Evolutionary conservation across 2,329 filamentous ascomycete genomes (phyloP).

Genomic region (Verticillium tricorpus): DNA sequence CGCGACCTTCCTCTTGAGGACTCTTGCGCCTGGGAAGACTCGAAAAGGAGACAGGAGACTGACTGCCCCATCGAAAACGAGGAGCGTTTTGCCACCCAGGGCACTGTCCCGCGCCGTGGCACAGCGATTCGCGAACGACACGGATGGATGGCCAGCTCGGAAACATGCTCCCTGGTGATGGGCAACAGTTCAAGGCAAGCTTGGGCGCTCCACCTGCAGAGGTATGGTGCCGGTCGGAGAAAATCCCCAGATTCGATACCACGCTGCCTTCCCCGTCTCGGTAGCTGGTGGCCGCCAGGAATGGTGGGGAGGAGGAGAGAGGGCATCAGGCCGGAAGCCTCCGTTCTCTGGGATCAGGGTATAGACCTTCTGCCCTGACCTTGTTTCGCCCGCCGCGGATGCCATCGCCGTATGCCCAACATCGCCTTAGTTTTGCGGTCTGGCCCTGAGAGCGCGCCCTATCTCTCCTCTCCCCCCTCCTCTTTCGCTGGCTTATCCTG

Average conservation of each 20-base stretch:
- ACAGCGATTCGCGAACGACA: not conserved
- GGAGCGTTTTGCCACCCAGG: not conserved
- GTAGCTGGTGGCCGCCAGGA: not conserved
- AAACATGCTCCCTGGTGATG: not conserved
- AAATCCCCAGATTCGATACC: not conserved
- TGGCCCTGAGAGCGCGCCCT: not conserved
- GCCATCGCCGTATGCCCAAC: not conserved
- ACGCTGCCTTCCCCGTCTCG: not conserved
- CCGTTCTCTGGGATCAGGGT: not conserved
- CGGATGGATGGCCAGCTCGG: not conserved
- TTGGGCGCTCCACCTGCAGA: not conserved
- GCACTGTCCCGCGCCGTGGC: not conserved
- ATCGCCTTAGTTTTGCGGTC: not conserved
- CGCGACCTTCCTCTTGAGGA: not conserved
- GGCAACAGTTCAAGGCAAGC: not conserved
- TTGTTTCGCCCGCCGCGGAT: not conserved
- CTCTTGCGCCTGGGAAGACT: not conserved
- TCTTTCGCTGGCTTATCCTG: not conserved
- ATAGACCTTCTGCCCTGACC: not conserved
- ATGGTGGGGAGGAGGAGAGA: not conserved
- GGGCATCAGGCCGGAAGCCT: not conserved
- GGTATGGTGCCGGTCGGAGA: not conserved
- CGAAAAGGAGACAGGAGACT: not conserved
- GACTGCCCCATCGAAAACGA: not conserved
- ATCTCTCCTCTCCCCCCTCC: not conserved